Base-by-base conservation (phyloP, 805 yeast genomes). In the Metschnikowia aberdeeniae region DNA sequence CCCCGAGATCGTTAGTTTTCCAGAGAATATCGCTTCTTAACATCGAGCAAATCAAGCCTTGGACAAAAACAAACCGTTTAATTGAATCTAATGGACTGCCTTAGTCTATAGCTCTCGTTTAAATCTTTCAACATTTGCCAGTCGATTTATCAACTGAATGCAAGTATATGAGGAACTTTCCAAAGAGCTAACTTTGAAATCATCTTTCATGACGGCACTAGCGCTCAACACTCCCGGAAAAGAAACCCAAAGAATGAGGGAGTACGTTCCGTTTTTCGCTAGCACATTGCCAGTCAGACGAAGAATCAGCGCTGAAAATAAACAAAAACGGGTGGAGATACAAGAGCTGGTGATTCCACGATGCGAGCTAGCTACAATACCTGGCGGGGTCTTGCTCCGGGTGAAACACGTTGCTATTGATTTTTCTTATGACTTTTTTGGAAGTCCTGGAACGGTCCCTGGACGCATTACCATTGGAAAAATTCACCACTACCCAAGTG, bases 401-500 rank as follows among this genome's bases (percentile, higher is more conserved):
- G 42, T 53, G 28, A 53, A 53, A 24, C 54, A 52, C 26, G 52
- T 52, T 6, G 53, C 52, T 17, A 19, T 52, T 13, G 49, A 52
- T 34, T 52, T 49, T 13, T 20, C 40, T n/a, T 5, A n/a, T 3
- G 54, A 52, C 24, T 45, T 52, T 28, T 20, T 13, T 5, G 45
- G 30, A 5, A 1, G 12, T 4, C 33, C 22, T 12, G 6, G 26
- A 36, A n/a, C 63, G 2, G 71, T 68, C 2, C 74, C 75, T 1
- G 69, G 72, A 3, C 55, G 52, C 38, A 60, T 62, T 20, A 60
- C 65, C 40, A 53, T 70, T 6, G 73, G 70, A 9, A 61, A 57
- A 42, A 49, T 68, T 5, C 45, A 43, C 28, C 38, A 39, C 33
- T 60, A 57, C 32, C 51, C 66, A 9, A 35, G 28, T 12, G 29